Evolutionary conservation across 139 green algal genomes (phyloP).

Genomic region (Picochlorum sp.): DNA sequence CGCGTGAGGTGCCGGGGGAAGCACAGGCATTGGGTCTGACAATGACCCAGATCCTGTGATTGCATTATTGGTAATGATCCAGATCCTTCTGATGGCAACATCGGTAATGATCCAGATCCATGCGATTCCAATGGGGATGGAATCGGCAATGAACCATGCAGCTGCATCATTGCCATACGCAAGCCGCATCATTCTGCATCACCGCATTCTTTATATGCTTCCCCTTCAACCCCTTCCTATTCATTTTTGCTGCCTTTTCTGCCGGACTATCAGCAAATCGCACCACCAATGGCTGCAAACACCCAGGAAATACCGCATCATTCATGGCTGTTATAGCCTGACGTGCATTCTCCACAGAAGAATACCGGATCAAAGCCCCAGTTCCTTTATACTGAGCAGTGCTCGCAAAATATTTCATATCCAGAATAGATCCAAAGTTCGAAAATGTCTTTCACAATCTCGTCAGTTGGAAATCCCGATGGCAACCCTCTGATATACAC

Average conservation of each 20-base stretch:
- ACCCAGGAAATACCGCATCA: slow-evolving; percentile 28
- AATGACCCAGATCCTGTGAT: no score
- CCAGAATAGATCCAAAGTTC: neutral
- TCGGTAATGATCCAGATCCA: no score
- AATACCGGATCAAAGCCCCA: slow-evolving; percentile 46
- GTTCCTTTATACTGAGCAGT: slow-evolving; percentile 24
- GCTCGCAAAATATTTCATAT: slow-evolving; percentile 22
- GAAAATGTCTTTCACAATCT: slow-evolving; percentile 4
- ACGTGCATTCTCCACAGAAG: slow-evolving; percentile 30
- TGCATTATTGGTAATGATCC: no score
- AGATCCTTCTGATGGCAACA: no score
- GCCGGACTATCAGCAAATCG: slow-evolving; percentile 49
- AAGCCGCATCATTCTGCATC: neutral
- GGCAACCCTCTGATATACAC: slow-evolving; percentile 6
- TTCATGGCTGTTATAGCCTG: slow-evolving; percentile 48
- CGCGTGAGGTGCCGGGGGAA: no score
- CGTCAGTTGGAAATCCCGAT: neutral
- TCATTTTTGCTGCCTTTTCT: slow-evolving; percentile 49
- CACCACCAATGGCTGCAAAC: slow-evolving; percentile 36
- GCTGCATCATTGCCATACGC: no score
- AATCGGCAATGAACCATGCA: no score
- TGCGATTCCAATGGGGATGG: no score
- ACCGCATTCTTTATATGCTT: neutral
- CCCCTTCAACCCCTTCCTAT: slow-evolving; percentile 16
- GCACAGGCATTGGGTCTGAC: no score